phyloP scores from a whole-genome alignment of 495 filamentous ascomycete genomes.

The Penicillium nucicola region DNA sequence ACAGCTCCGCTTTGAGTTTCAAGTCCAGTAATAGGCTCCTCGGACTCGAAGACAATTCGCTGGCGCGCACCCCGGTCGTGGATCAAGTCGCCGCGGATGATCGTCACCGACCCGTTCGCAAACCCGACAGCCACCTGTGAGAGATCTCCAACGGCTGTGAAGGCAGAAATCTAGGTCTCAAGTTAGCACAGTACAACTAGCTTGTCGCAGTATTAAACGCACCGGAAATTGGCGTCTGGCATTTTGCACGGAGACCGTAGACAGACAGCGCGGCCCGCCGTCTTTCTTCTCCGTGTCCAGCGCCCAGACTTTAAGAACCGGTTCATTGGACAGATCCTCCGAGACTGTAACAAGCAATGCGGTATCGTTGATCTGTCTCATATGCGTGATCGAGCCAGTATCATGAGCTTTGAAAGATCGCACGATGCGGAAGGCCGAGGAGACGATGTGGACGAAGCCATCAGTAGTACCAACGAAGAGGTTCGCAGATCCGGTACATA shows the following conservation, averaged over 20 bases:
- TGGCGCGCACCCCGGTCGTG: conserved; percentile 96
- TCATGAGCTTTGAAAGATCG: conserved; percentile 86
- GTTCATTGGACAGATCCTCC: conserved; percentile 83
- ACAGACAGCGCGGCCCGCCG: conserved; percentile 79
- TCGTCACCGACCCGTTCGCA: conserved; percentile 89
- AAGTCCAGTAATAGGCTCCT: conserved; percentile 92
- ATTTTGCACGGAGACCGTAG: conserved; percentile 81
- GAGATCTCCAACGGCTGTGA: conserved; percentile 79
- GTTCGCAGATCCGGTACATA: conserved; percentile 85
- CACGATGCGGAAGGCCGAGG: conserved; percentile 79
- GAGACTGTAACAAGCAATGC: conserved; percentile 82
- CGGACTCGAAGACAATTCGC: conserved; percentile 92
- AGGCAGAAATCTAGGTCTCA: conserved; percentile 72
- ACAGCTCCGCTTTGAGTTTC: conserved; percentile 52
- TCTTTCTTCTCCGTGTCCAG: conserved; percentile 95
- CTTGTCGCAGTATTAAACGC: conserved; percentile 1
- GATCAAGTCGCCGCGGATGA: conserved; percentile 90
- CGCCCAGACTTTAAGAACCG: conserved; percentile 91
- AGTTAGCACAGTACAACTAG: not conserved
- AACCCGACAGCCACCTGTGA: conserved; percentile 93
- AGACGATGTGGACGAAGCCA: conserved; percentile 82
- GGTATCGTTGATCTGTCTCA: conserved; percentile 89
- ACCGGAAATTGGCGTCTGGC: conserved; percentile 91
- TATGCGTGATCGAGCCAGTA: conserved; percentile 76
- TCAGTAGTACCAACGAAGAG: conserved; percentile 84